Evolutionary conservation across 164 flowering plant species (phyloP).

Genomic region (Akebia trifoliata): DNA sequence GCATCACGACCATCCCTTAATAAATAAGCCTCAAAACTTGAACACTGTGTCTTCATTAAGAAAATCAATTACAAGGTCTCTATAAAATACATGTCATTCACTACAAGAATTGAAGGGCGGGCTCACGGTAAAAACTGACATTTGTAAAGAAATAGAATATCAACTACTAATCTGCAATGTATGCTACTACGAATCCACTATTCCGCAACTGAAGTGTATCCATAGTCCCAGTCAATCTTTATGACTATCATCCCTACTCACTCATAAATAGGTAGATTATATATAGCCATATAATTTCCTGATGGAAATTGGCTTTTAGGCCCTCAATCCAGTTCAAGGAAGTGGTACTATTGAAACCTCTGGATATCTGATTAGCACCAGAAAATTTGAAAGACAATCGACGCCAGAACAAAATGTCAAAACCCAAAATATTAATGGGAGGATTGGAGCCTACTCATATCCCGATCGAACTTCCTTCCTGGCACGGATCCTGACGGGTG

Average conservation of each 20-base stretch:
- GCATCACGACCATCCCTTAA: too few species aligned
- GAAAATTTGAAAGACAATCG: constrained; percentile 7
- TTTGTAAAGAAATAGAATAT: too few species aligned
- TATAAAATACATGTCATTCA: background rate
- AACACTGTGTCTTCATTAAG: background rate
- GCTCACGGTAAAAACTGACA: too few species aligned
- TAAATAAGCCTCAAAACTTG: background rate
- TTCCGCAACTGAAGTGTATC: too few species aligned
- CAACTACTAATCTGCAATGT: too few species aligned
- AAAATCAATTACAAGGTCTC: background rate
- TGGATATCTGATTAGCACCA: constrained; percentile 3
- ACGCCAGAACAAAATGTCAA: background rate
- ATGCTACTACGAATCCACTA: too few species aligned
- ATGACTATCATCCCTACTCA: background rate
- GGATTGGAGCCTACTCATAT: constrained; percentile 14
- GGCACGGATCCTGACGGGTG: constrained; percentile 31
- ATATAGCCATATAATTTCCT: background rate
- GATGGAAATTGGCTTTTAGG: background rate
- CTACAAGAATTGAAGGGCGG: background rate
- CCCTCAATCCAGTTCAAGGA: background rate
- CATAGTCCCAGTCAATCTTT: too few species aligned
- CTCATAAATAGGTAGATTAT: background rate
- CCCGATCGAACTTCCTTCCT: constrained; percentile 59
- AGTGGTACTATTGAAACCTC: background rate
- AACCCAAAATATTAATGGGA: constrained; percentile 9